Conservation (phyloP, 495 filamentous ascomycete species). For the Hyphodiscus hymeniophilus region DNA sequence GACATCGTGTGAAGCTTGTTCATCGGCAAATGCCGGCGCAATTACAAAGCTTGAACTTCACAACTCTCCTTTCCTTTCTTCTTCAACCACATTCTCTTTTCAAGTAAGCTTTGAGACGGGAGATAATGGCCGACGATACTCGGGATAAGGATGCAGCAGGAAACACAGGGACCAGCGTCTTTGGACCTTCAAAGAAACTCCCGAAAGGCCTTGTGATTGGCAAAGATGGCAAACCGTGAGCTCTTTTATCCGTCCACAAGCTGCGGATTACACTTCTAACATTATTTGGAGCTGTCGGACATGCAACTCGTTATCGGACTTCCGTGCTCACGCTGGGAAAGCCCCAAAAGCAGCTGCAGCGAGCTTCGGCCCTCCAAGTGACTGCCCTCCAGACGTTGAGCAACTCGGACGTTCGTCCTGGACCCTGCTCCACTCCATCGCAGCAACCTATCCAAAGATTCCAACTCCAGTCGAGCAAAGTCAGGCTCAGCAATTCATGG, state of each 20-base stretch:
- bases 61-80: background rate
- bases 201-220: constrained; percentile 82
- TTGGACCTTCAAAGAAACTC: constrained; percentile 29
- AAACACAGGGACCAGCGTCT: constrained; percentile 2
- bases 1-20: background rate
- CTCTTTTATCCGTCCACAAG: constrained; percentile 3
- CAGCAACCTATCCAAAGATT: constrained; percentile 69
- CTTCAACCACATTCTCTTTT: background rate
- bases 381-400: constrained; percentile 79
- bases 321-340: constrained; percentile 51
- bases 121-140: constrained; percentile 21
- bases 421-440: constrained; percentile 88
- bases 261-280: constrained; percentile 1
- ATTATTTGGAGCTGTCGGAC: constrained; percentile 62
- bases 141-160: constrained; percentile 6
- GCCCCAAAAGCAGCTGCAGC: constrained; percentile 36
- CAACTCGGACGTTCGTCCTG: constrained; percentile 75
- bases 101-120: background rate
- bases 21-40: background rate
- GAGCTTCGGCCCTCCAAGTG: constrained; percentile 29
- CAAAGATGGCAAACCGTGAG: constrained; percentile 94
- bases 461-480: constrained; percentile 59
- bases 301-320: constrained; percentile 70
- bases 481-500: constrained; percentile 72
- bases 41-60: constrained; percentile 7